Base-by-base conservation (phyloP, 192 early-diverging fungal species). In the Podila epigama region DNA sequence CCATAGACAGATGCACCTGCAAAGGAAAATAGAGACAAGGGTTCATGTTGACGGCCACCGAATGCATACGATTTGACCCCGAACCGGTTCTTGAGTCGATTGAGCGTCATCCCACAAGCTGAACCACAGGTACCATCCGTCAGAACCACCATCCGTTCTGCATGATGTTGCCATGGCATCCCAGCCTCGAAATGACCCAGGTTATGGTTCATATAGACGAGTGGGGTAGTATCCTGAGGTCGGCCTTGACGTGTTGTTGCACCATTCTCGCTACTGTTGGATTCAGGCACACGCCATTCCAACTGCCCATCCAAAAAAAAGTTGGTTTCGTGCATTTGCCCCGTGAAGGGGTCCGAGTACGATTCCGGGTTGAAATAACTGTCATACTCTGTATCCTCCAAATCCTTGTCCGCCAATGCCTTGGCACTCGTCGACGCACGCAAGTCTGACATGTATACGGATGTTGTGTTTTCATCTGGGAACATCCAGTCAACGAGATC, bases 401-500 rank as follows among this genome's bases (percentile, higher is more conserved):
- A n/a, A 64, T 66, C 70, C 48, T n/a, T 36, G 15, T 63, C 48
- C n/a, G 73, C 65, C 51, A 77, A 15, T 13, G 73, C 73, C 33
- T 68, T 77, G 55, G 51, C 37, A 31, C 66, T 63, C 60, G 51
- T 58, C n/a, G 60, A 58, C 0, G 73, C 15, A 10, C 73, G 20
- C 11, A 77, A 61, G 28, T 77, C 66, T 10, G 73, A 77, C 33
- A 34, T 29, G 34, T 77, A 77, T 15, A 77, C 66, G 0, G 73
- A 68, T 1, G 73, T 55, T 2, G n/a, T 20, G 32, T 61, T 59
- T 13, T 63, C 60, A 4, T 51, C 10, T 0, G 73, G 73, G 50
- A 77, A 77, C 66, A 77, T 68, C 73, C 66, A 77, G 20, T 77
- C 73, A 9, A 77, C 66, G 10, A 77, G 60, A 22, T 77, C 73